Percentiles rank a stretch among this genome's conserved stretches.
phyloP scores from a whole-genome alignment of 495 filamentous ascomycete genomes.

The Neurospora intermedia region DNA sequence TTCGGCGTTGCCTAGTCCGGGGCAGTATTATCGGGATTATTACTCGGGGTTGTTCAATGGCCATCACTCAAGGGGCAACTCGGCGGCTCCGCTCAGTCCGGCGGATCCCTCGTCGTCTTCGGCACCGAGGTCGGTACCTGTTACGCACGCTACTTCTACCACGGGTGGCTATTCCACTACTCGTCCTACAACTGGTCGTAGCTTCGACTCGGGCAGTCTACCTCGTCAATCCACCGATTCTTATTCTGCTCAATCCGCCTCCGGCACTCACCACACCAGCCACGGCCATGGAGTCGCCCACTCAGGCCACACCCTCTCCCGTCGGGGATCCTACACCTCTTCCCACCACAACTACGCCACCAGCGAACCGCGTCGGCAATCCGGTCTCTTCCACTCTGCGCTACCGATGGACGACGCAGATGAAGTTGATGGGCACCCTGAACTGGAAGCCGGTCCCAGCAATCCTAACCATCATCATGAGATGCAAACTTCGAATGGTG shows the following conservation, averaged over 20 bases:
- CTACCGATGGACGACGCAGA: conserved; percentile 64
- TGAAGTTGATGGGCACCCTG: not conserved
- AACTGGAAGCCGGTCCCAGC: not conserved
- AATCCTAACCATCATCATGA: not conserved
- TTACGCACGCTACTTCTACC: not conserved
- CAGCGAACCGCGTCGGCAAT: conserved; percentile 38
- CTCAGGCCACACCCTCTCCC: conserved; percentile 22
- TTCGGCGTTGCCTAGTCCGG: conserved; percentile 30
- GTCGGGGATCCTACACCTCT: not conserved
- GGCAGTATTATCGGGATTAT: conserved; percentile 39
- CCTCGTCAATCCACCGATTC: conserved; percentile 38
- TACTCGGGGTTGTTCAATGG: conserved; percentile 30
- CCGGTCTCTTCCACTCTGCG: conserved; percentile 74
- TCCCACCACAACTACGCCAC: not conserved
- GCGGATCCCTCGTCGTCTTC: conserved; percentile 29
- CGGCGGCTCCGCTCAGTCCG: conserved; percentile 32
- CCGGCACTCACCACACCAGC: not conserved
- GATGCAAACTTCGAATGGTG: not conserved
- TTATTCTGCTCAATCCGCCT: conserved; percentile 15
- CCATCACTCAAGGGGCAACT: conserved; percentile 22
- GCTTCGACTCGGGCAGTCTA: conserved; percentile 33
- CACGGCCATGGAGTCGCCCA: not conserved
- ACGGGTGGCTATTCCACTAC: conserved; percentile 17
- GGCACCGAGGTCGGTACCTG: conserved; percentile 9
- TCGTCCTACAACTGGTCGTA: conserved; percentile 42